Percentiles rank a stretch among this genome's conserved stretches.
These are phyloP conservation scores for Castanospermum australe DNA, from an alignment of 306 rosid species.

Conservation along the genomic window DNA sequence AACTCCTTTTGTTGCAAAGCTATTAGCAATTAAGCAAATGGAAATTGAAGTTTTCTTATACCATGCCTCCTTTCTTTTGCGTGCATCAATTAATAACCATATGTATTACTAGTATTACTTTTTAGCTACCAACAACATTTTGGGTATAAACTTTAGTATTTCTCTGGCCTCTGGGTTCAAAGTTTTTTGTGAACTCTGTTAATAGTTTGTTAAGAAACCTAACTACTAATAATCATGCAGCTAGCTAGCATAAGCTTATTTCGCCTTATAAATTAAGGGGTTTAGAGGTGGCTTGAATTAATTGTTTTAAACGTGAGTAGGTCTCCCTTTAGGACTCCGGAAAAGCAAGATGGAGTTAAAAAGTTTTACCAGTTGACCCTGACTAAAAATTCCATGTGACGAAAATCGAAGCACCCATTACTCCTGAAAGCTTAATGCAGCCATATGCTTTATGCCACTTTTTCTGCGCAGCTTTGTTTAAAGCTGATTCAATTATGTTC, in stretches of 20 bases:
- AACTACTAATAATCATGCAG: not conserved
- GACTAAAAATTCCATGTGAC: constrained; percentile 3
- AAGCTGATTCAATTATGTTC: constrained; percentile 29
- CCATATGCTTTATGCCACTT: constrained; percentile 18
- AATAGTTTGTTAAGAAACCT: not conserved
- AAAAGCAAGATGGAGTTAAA: not conserved
- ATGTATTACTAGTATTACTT: too few relatives aligned
- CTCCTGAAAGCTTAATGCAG: constrained; percentile 26
- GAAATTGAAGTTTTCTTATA: not conserved
- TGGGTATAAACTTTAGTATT: not conserved
- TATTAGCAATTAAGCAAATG: too few relatives aligned
- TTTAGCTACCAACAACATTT: not conserved
- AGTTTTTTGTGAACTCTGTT: not conserved
- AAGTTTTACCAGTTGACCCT: not conserved
- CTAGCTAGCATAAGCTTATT: not conserved
- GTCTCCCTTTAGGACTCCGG: not conserved
- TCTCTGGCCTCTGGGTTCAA: not conserved
- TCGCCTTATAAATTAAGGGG: not conserved
- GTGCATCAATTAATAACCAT: not conserved
- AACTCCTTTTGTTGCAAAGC: too few relatives aligned
- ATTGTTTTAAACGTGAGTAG: not conserved
- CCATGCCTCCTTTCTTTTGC: not conserved
- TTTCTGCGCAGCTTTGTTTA: constrained; percentile 14
- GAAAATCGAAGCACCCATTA: constrained; percentile 9
- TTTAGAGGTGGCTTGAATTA: not conserved